A percentile compares a stretch with the other conserved stretches of the same genome.
Evolutionary conservation across 1,139 yeast species (phyloP).

Genomic region (Pichia cactophila): DNA sequence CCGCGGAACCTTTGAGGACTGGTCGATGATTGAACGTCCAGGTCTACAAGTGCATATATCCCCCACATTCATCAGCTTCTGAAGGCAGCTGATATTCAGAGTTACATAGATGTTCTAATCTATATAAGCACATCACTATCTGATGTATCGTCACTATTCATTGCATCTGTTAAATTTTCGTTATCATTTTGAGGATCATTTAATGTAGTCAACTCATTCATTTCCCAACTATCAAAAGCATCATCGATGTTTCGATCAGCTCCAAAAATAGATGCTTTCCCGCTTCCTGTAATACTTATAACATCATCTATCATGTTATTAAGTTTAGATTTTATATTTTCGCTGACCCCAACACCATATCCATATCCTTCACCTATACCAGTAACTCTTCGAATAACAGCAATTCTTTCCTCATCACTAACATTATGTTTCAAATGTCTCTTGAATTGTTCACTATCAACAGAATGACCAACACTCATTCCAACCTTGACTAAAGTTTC

Average conservation of each 20-base stretch:
- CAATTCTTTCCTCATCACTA: slow-evolving; percentile 9
- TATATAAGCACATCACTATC: neutral
- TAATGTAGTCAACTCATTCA: slow-evolving; percentile 13
- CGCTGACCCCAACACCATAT: slow-evolving; percentile 7
- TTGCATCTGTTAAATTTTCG: neutral
- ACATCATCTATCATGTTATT: slow-evolving; percentile 15
- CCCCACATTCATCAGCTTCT: too few species aligned
- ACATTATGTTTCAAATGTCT: slow-evolving; percentile 28
- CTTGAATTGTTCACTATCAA: slow-evolving; percentile 38
- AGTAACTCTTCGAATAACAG: slow-evolving; percentile 15
- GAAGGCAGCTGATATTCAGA: too few species aligned
- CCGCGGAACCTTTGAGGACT: neutral
- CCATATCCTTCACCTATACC: slow-evolving; percentile 11
- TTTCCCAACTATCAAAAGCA: slow-evolving; percentile 13
- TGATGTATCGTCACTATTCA: neutral
- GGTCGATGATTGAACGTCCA: neutral
- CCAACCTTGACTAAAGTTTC: slow-evolving; percentile 88
- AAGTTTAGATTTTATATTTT: slow-evolving; percentile 7
- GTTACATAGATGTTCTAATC: too few species aligned
- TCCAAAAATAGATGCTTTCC: neutral
- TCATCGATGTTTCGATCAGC: neutral
- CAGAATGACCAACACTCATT: slow-evolving; percentile 80
- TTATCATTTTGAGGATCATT: slow-evolving; percentile 9
- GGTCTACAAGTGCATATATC: too few species aligned
- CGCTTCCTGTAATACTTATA: slow-evolving; percentile 8